Base-by-base conservation (phyloP, 1,284 basidiomycete genomes). In the Coniferiporia sulphurascens region DNA sequence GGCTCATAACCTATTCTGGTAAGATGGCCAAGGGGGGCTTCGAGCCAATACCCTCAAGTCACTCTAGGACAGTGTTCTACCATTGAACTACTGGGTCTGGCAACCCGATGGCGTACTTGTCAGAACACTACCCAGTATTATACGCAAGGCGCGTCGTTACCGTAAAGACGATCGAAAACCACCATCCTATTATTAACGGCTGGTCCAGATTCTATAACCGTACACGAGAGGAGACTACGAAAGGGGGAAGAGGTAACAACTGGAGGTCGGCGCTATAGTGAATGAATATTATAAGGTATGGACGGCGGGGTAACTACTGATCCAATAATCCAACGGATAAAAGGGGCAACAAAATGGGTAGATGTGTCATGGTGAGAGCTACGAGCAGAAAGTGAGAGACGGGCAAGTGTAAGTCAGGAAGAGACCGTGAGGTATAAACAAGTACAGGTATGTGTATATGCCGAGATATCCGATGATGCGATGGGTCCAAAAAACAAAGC, bases 231-330 rank as follows among this genome's bases (percentile, higher is more conserved):
- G 27, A 27, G 27, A 27, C 27, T 27, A 5, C 27, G 27, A 27
- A 27, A 27, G 27, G 27, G 5, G 27, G 27, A 21, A 49, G 22
- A 36, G 34, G n/a, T 10, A 52, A 36, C 12, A 52, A 36, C 34
- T n/a, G 35, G 32, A 52, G 15, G 27, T 19, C 17, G 50, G 32
- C n/a, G 50, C 50, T 52, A 38, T 52, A 52, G 50, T 52, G 36
- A 52, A 52, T 52, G 50, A 52, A 38, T 52, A 38, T 52, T 13
- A 52, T 52, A 52, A 52, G 17, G 34, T 49, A 49, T 32, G 32
- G 22, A 32, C 12, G 27, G 27, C 27, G 27, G 19, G 12, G 21
- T 17, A 52, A 35, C 35, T 17, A 38, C 15, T 38, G 36, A 52
- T 36, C 50, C 34, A 52, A 19, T 36, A 38, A 52, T 38, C 13